These are phyloP conservation scores for Aspergillus pseudotamarii DNA, from an alignment of 2,329 filamentous ascomycete genomes.

Conservation along the genomic window DNA sequence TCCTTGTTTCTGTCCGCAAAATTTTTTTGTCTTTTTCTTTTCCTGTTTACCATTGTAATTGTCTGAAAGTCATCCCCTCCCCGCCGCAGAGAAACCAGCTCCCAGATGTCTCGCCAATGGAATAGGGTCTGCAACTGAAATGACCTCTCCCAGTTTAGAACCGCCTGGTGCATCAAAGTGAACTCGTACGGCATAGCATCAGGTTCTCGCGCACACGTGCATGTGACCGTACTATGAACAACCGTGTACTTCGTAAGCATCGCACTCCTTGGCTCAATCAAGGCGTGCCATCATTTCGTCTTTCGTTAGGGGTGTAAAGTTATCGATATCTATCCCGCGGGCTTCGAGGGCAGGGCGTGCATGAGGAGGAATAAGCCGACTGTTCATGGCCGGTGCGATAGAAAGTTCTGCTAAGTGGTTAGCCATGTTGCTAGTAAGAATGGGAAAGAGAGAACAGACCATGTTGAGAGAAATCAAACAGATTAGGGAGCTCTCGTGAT, in stretches of 20 bases:
- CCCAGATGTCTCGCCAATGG: constrained; percentile 27
- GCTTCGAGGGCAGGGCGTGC: constrained; percentile 72
- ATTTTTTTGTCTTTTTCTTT: constrained; percentile 13
- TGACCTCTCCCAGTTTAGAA: constrained; percentile 32
- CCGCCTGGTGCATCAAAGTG: constrained; percentile 36
- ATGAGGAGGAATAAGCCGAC: constrained; percentile 82
- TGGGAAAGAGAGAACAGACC: constrained; percentile 61
- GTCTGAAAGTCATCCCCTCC: constrained; percentile 13
- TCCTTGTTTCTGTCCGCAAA: constrained; percentile 14
- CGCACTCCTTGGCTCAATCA: constrained; percentile 67
- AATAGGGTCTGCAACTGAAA: constrained; percentile 32
- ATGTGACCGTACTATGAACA: constrained; percentile 40
- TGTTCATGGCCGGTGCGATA: constrained; percentile 87
- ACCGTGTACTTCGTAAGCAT: constrained; percentile 41
- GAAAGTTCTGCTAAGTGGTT: constrained; percentile 72
- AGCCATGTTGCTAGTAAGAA: neutral
- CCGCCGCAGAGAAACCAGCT: constrained; percentile 26
- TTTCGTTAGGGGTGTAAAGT: constrained; percentile 86
- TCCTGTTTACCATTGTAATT: constrained; percentile 13
- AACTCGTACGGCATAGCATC: constrained; percentile 31
- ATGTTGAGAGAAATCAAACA: constrained; percentile 93
- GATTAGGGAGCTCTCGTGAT: constrained; percentile 76
- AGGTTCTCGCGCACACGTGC: constrained; percentile 34
- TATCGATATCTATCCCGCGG: constrained; percentile 87
- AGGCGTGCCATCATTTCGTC: constrained; percentile 97